Conservation (phyloP, 495 filamentous ascomycete genomes). For the Penicillium ochrochloron region DNA sequence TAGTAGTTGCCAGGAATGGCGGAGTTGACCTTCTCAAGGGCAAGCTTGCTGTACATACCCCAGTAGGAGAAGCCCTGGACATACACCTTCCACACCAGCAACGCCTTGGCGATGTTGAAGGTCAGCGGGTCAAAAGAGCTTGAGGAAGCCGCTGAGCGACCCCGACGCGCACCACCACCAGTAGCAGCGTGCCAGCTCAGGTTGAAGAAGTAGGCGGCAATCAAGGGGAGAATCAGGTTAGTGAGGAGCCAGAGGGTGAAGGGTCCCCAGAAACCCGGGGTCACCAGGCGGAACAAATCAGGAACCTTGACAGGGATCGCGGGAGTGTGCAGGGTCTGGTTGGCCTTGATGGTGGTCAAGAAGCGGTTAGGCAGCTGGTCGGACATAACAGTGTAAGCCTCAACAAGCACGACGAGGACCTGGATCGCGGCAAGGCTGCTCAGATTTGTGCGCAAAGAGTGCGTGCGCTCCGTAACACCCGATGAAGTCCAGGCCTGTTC, state of each 20-base stretch:
- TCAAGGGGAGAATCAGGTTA: conserved; percentile 66
- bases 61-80: conserved; percentile 68
- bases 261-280: conserved; percentile 79
- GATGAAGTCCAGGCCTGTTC: conserved; percentile 47
- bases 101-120: conserved; percentile 85
- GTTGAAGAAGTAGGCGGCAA: conserved; percentile 87
- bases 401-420: conserved; percentile 63
- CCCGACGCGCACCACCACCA: conserved; percentile 34
- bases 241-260: conserved; percentile 78
- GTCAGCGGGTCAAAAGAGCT: conserved; percentile 79
- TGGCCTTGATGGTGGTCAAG: conserved; percentile 69
- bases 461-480: conserved; percentile 46
- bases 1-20: conserved; percentile 72
- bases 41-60: conserved; percentile 59
- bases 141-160: conserved; percentile 28
- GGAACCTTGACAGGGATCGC: conserved; percentile 68
- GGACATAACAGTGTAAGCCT: conserved; percentile 53
- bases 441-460: conserved; percentile 62
- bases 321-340: conserved; percentile 45
- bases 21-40: conserved; percentile 63
- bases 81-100: conserved; percentile 80
- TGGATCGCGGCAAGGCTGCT: conserved; percentile 72
- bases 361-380: conserved; percentile 64
- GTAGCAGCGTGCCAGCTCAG: conserved; percentile 57
- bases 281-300: conserved; percentile 81